Evolutionary conservation across 805 yeast genomes (phyloP).

Genomic region (Nakazawaea holstii): DNA sequence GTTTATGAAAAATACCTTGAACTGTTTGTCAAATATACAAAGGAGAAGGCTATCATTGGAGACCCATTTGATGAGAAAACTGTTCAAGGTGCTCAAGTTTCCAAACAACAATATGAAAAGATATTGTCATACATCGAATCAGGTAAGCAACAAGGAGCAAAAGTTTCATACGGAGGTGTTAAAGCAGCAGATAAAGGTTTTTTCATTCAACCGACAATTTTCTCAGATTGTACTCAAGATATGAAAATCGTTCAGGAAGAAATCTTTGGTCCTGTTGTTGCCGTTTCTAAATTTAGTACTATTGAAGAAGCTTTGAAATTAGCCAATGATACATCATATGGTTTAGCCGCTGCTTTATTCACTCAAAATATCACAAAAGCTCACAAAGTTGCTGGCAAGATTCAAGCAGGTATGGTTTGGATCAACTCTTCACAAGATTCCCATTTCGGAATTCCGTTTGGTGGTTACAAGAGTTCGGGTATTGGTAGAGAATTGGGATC

Average conservation of each 20-base stretch:
- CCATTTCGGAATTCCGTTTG: conserved; percentile 45
- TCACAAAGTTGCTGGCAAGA: conserved; percentile 32
- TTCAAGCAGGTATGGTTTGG: conserved; percentile 44
- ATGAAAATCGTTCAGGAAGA: conserved; percentile 41
- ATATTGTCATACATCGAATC: conserved; percentile 38
- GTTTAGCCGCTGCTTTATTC: conserved; percentile 43
- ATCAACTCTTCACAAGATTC: conserved; percentile 43
- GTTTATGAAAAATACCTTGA: conserved; percentile 45
- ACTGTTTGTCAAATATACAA: conserved; percentile 29
- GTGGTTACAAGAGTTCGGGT: conserved; percentile 49
- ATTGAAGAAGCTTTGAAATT: conserved; percentile 36
- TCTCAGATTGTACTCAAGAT: conserved; percentile 35
- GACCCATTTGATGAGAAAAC: conserved; percentile 36
- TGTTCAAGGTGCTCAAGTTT: conserved; percentile 52
- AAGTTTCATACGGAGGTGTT: conserved; percentile 38
- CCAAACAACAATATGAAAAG: conserved; percentile 41
- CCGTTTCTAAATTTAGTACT: conserved; percentile 36
- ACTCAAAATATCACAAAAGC: conserved; percentile 33
- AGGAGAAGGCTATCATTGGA: conserved; percentile 35
- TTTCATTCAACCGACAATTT: conserved; percentile 42
- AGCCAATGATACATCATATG: conserved; percentile 40
- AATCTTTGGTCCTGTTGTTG: conserved; percentile 49
- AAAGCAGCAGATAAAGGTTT: conserved; percentile 24
- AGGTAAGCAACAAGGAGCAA: conserved; percentile 52
- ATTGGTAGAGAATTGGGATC: conserved; percentile 65